Base-by-base conservation (phyloP, 495 filamentous ascomycete species). In the Recurvomyces mirabilis region DNA sequence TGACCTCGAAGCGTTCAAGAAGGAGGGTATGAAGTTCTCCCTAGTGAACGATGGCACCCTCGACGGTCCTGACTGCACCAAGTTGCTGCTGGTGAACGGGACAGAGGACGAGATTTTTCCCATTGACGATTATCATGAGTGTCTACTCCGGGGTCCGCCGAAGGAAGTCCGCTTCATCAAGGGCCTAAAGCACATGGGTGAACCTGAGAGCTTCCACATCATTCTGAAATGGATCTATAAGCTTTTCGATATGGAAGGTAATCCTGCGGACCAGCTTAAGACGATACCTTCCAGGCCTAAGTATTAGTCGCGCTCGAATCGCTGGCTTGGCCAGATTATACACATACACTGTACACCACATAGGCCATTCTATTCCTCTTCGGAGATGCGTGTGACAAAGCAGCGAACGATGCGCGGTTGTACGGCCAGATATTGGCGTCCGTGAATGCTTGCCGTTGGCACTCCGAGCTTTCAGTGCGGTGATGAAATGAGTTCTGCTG, bases 71-170 rank as follows among this genome's bases (percentile, higher is more conserved):
- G 14, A 51, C 1, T 80, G 74, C 43, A 72, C 78, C 14, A 64
- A 78, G 33, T 57, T 87, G 42, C 56, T 87, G 26, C 58, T 85
- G 32, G 65, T 87, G 40, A 87, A 87, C 57, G 77, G 79, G 12
- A 40, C 46, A 9, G 42, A 46, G 7, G 54, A 56, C 38, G 49
- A 50, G 54, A 68, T 87, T 35, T 82, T 84, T 62, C 84, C 83
- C 0, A 81, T 87, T 44, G 82, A 87, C 52, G 82, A 87, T 58
- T 86, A 61, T 70, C 47, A 75, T 74, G 57, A 63, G 77, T 51
- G 64, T 75, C 70, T 84, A 45, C 77, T 82, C 56, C 73, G 85
- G 47, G 82, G 82, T 11, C 68, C 69, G 43, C 75, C 78, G 22
- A 89, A 87, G 66, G 83, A 87, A 59, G 80, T 70, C 32, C 51